These are phyloP conservation scores for Fomitopsis pulvina DNA, from an alignment of 768 basidiomycete genomes.

Conservation along the genomic window DNA sequence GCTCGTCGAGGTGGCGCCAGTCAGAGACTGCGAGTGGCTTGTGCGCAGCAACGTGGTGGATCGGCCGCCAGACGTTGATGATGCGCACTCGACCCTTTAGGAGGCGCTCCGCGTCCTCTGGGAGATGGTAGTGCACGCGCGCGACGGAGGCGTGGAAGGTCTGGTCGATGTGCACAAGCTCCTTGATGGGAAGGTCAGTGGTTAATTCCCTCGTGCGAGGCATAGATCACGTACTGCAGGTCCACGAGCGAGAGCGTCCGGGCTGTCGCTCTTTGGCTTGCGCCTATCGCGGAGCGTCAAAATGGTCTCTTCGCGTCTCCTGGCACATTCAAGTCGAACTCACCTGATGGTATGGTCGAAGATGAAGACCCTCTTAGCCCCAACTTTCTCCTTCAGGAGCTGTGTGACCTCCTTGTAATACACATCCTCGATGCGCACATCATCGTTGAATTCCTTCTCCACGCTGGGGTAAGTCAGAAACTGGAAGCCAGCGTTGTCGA, in stretches of 20 bases:
- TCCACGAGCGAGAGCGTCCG: no score
- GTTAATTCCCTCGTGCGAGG: background rate
- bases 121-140: slow-evolving; percentile 33
- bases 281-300: no score
- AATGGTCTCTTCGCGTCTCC: no score
- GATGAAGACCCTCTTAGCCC: slow-evolving; percentile 34
- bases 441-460: slow-evolving; percentile 35
- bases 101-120: slow-evolving; percentile 34
- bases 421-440: slow-evolving; percentile 27
- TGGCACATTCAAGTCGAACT: no score
- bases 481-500: no score
- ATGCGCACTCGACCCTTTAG: no score
- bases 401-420: slow-evolving; percentile 38
- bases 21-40: slow-evolving; percentile 36
- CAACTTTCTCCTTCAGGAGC: slow-evolving; percentile 33
- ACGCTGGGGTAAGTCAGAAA: slow-evolving; percentile 26
- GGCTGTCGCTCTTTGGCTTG: background rate
- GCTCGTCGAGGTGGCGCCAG: slow-evolving; percentile 30
- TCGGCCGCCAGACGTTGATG: no score
- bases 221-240: background rate
- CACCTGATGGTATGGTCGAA: slow-evolving; percentile 39
- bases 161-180: slow-evolving; percentile 41
- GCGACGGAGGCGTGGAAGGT: slow-evolving; percentile 29
- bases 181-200: slow-evolving; percentile 13
- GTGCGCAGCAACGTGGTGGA: slow-evolving; percentile 32